phyloP scores from a whole-genome alignment of 169 alveolate species.

The Pseudocohnilembus persalinus region DNA sequence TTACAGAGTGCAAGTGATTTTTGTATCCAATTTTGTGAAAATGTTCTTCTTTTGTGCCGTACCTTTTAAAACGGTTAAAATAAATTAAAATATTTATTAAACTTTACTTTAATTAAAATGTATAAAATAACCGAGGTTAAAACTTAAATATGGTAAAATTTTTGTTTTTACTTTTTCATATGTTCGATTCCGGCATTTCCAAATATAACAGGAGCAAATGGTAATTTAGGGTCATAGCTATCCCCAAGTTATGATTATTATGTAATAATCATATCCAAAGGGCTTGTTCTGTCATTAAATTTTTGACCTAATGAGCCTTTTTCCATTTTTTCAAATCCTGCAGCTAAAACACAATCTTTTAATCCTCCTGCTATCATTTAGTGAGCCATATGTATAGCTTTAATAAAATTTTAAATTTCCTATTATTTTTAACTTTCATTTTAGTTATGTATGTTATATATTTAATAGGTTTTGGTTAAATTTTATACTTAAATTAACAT shows the following conservation, averaged over 20 bases:
- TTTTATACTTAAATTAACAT: too few relatives aligned
- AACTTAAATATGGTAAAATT: neutral
- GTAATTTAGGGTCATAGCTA: slow-evolving; percentile 48
- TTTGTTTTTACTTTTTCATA: slow-evolving; percentile 58
- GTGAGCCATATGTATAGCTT: slow-evolving; percentile 61
- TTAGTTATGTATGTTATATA: too few relatives aligned
- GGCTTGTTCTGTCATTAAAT: slow-evolving; percentile 69
- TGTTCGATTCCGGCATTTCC: slow-evolving; percentile 84
- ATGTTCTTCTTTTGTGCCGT: slow-evolving; percentile 70
- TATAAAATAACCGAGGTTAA: neutral
- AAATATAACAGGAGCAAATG: slow-evolving; percentile 73
- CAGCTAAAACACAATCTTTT: slow-evolving; percentile 64
- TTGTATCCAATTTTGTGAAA: slow-evolving; percentile 74
- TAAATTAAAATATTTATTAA: neutral
- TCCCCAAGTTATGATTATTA: slow-evolving; percentile 36
- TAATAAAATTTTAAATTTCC: too few relatives aligned
- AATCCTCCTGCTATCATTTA: slow-evolving; percentile 54
- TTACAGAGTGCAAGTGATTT: slow-evolving; percentile 74
- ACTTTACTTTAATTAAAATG: too few relatives aligned
- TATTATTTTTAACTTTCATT: too few relatives aligned
- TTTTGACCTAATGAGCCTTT: slow-evolving; percentile 62
- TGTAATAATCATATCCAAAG: slow-evolving; percentile 55
- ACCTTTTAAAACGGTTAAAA: neutral
- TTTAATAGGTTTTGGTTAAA: too few relatives aligned
- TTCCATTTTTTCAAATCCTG: slow-evolving; percentile 82